Evolutionary conservation across 495 filamentous ascomycete species (phyloP).

Genomic region (Antarctomyces pellizariae): DNA sequence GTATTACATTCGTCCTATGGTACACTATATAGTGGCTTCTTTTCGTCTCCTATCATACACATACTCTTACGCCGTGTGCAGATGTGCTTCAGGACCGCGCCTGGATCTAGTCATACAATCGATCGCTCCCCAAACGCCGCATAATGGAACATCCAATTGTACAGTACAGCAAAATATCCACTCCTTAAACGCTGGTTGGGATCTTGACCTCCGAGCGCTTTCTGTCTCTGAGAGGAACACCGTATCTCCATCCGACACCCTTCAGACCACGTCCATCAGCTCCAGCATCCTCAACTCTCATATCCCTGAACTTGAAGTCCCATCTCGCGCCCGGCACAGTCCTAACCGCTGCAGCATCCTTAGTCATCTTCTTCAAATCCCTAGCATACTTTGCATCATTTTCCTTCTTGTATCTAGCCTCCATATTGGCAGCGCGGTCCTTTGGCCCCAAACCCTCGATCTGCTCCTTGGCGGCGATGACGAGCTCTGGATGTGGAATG

Average conservation of each 20-base stretch:
- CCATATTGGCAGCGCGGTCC: constrained; percentile 19
- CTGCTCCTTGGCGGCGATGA: constrained; percentile 32
- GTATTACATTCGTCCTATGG: too few species aligned
- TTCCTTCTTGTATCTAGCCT: constrained; percentile 17
- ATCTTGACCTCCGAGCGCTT: constrained; percentile 16
- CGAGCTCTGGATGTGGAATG: constrained; percentile 72
- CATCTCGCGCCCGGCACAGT: constrained; percentile 31
- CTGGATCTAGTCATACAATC: too few species aligned
- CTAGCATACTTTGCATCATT: constrained; percentile 16
- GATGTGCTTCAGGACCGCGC: too few species aligned
- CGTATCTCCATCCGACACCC: constrained; percentile 37
- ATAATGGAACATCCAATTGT: too few species aligned
- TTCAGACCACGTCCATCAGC: constrained; percentile 22
- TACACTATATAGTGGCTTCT: too few species aligned
- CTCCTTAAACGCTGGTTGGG: constrained; percentile 9
- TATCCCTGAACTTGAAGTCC: constrained; percentile 60
- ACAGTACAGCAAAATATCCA: too few species aligned
- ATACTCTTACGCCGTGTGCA: too few species aligned
- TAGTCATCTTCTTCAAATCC: constrained; percentile 17
- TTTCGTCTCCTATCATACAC: too few species aligned
- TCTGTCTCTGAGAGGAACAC: constrained; percentile 24
- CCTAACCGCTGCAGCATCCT: constrained; percentile 20
- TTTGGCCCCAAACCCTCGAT: constrained; percentile 13
- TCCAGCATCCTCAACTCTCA: constrained; percentile 23
- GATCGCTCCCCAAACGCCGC: too few species aligned